Conservation (phyloP, 805 yeast genomes). For the Starmerella asiatica region DNA sequence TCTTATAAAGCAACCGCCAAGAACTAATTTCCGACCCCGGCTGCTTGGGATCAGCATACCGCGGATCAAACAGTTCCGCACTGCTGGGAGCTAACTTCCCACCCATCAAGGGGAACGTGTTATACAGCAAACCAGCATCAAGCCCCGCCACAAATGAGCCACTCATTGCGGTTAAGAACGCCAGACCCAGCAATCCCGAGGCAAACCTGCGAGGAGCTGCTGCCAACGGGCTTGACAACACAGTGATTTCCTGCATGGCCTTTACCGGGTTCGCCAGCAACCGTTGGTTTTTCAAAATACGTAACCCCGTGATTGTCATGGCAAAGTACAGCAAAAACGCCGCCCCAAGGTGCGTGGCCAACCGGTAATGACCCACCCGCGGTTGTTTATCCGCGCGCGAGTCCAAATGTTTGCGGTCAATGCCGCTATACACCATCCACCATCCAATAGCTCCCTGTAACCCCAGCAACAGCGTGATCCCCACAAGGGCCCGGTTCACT, state of each 20-base stretch:
- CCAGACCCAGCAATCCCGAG: constrained; percentile 46
- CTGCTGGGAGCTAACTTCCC: constrained; percentile 51
- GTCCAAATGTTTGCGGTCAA: constrained; percentile 62
- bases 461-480: constrained; percentile 66
- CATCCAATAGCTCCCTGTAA: constrained; percentile 94
- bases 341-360: constrained; percentile 87
- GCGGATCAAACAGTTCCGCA: constrained; percentile 65
- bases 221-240: constrained; percentile 49
- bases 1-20: constrained; percentile 45
- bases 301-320: constrained; percentile 81
- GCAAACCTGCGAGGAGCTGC: constrained; percentile 44
- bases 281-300: constrained; percentile 59
- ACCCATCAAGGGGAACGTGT: constrained; percentile 96
- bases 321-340: constrained; percentile 81
- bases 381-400: constrained; percentile 76
- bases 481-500: constrained; percentile 53
- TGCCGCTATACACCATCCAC: constrained; percentile 99
- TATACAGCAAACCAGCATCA: constrained; percentile 93
- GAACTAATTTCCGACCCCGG: constrained; percentile 34
- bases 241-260: constrained; percentile 41
- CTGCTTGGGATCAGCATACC: constrained; percentile 27
- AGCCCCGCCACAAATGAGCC: constrained; percentile 98
- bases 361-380: constrained; percentile 90
- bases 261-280: constrained; percentile 51
- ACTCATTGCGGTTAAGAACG: constrained; percentile 85